These are phyloP conservation scores for Durotheca rogersii DNA, from an alignment of 495 filamentous ascomycete species.

Conservation along the genomic window DNA sequence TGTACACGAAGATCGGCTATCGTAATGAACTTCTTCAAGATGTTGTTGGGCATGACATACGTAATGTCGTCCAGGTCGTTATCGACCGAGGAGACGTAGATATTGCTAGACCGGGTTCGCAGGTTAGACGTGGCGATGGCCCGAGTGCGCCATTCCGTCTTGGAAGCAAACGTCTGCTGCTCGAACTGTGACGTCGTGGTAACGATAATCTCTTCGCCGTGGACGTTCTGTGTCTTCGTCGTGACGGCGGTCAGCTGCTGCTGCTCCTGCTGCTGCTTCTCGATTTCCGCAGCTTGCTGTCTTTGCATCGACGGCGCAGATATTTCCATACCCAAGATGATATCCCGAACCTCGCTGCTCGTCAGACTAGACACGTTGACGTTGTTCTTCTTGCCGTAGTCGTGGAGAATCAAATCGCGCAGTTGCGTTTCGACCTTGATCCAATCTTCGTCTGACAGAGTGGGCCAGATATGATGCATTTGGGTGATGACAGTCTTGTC, in stretches of 20 bases:
- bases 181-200: constrained; percentile 97
- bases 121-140: constrained; percentile 97
- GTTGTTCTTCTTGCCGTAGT: constrained; percentile 99
- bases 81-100: constrained; percentile 95
- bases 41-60: constrained; percentile 98
- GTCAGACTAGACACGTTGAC: constrained; percentile 97
- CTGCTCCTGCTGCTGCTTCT: constrained; percentile 97
- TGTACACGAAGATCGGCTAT: constrained; percentile 97
- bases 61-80: constrained; percentile 79
- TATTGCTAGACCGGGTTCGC: constrained; percentile 92
- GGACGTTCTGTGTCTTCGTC: constrained; percentile 97
- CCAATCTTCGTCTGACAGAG: constrained; percentile 94
- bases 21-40: constrained; percentile 97
- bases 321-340: constrained; percentile 99
- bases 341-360: constrained; percentile 94
- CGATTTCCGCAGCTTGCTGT: constrained; percentile 97
- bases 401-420: constrained; percentile 93
- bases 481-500: constrained; percentile 99
- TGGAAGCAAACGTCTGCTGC: constrained; percentile 95
- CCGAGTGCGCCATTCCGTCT: constrained; percentile 97
- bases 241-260: constrained; percentile 96
- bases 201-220: constrained; percentile 97
- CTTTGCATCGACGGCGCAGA: constrained; percentile 97
- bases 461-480: constrained; percentile 98
- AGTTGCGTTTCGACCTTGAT: constrained; percentile 97